These are phyloP conservation scores for Paraleonurus japonicus DNA, from an alignment of 257 asterid species.

Conservation along the genomic window DNA sequence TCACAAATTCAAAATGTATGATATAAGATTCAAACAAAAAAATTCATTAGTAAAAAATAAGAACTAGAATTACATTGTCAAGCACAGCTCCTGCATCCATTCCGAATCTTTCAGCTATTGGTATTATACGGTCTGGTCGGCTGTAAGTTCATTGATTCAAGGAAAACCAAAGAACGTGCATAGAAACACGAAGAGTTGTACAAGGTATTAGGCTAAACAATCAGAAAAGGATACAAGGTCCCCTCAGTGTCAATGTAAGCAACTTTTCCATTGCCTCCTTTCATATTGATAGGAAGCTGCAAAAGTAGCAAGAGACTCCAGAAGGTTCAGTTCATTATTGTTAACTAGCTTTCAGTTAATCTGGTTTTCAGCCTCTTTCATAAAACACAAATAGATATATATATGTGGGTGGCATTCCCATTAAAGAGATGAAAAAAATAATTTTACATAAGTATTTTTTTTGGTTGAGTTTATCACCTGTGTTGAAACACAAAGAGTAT, in stretches of 20 bases:
- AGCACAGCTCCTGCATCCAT: constrained; percentile 99
- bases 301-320: constrained; percentile 20
- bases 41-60: not conserved
- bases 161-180: constrained; percentile 24
- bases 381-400: not conserved
- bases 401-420: not conserved
- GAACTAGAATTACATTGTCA: constrained; percentile 64
- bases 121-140: constrained; percentile 95
- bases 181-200: not conserved
- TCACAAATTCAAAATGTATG: constrained; percentile 1
- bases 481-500: constrained; percentile 93
- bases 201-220: constrained; percentile 9
- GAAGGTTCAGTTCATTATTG: constrained; percentile 2
- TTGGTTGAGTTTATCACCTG: constrained; percentile 51
- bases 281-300: constrained; percentile 93
- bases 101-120: constrained; percentile 97
- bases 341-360: not conserved
- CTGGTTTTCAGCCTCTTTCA: not conserved
- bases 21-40: constrained; percentile 16
- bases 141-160: constrained; percentile 49
- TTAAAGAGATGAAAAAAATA: constrained; percentile 11
- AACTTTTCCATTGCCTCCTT: constrained; percentile 98
- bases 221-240: constrained; percentile 80
- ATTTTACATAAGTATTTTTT: not conserved
- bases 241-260: constrained; percentile 97